Percentiles rank a stretch among this genome's conserved stretches.
phyloP scores from a whole-genome alignment of 1,284 basidiomycete genomes.

The Microbotryum scabiosae region DNA sequence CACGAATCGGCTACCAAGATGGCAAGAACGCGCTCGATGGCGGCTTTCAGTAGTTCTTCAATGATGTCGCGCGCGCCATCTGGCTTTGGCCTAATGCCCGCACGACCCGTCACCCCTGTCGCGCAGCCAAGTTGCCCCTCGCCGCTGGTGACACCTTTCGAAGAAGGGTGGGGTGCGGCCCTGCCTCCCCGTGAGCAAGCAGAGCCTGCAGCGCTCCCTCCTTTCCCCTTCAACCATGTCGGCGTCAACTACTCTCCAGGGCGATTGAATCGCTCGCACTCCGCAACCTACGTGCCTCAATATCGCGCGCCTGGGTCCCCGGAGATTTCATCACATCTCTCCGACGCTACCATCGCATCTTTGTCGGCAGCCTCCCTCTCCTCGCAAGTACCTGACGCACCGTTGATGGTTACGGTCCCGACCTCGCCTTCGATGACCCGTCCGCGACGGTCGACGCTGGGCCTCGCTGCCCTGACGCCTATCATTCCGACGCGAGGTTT shows the following conservation, averaged over 20 bases:
- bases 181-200: slow-evolving; percentile 9
- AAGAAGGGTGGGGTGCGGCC: slow-evolving; percentile 13
- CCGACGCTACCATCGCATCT: not conserved
- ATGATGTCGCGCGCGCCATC: slow-evolving; percentile 3
- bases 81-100: not conserved
- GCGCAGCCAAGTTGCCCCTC: not conserved
- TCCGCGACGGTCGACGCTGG: not conserved
- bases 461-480: not conserved
- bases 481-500: not conserved
- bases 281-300: slow-evolving; percentile 12
- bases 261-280: slow-evolving; percentile 19
- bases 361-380: not conserved
- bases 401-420: not conserved
- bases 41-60: not conserved
- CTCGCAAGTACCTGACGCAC: not conserved
- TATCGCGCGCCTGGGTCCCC: not conserved
- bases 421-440: not conserved
- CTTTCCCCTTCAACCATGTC: slow-evolving; percentile 22
- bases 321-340: slow-evolving; percentile 7
- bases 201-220: not conserved
- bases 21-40: slow-evolving; percentile 14
- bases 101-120: not conserved
- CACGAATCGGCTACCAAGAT: slow-evolving; percentile 20
- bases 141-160: slow-evolving; percentile 14
- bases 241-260: slow-evolving; percentile 7